Evolutionary conservation across 371 early-diverging fungal species (phyloP).

Genomic region (Mortierella sp.): DNA sequence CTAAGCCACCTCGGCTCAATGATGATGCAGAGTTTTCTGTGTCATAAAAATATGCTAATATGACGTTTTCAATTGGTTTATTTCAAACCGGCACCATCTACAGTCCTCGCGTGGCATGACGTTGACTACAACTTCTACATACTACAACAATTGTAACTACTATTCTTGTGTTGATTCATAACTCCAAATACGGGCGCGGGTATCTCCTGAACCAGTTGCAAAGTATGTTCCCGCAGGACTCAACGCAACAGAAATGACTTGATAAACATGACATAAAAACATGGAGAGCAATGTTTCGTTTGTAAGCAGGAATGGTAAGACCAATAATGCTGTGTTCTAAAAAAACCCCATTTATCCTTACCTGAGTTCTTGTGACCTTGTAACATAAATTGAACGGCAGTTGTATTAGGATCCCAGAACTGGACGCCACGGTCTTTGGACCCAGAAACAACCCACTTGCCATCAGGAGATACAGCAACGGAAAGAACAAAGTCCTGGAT

Average conservation of each 20-base stretch:
- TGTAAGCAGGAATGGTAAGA: no score
- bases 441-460: conserved; percentile 95
- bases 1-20: conserved; percentile 83
- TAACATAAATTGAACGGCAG: conserved; percentile 90
- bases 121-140: no score
- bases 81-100: no score
- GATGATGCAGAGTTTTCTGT: no score
- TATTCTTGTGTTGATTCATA: conserved; percentile 59
- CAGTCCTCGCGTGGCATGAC: no score
- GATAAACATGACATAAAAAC: not conserved
- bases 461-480: conserved; percentile 93
- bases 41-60: no score
- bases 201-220: conserved; percentile 97
- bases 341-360: conserved; percentile 56
- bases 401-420: conserved; percentile 93
- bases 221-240: conserved; percentile 87
- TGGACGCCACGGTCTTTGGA: conserved; percentile 96
- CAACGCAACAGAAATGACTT: conserved; percentile 93
- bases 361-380: conserved; percentile 98
- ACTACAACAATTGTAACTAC: no score
- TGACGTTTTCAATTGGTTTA: no score
- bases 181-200: conserved; percentile 94
- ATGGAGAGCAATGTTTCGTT: not conserved
- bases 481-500: conserved; percentile 98
- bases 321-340: no score